These are phyloP conservation scores for Boletus patriciae DNA, from an alignment of 768 basidiomycete genomes.

Conservation along the genomic window DNA sequence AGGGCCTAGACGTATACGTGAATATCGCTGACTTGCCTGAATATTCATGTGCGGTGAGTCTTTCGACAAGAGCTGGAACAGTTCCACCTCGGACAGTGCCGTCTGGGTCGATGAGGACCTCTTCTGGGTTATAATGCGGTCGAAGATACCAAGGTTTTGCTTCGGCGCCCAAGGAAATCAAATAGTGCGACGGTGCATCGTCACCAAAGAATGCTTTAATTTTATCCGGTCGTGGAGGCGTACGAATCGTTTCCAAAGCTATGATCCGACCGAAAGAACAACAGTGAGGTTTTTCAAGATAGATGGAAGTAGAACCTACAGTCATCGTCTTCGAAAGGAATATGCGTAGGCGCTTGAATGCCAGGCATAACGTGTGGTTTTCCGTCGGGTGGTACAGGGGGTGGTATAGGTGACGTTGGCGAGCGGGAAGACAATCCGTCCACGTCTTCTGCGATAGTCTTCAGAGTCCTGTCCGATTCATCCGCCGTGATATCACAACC, in stretches of 20 bases:
- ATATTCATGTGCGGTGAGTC: constrained; percentile 64
- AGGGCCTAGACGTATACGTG: neutral
- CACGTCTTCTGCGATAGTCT: constrained; percentile 11
- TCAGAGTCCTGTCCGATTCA: constrained; percentile 11
- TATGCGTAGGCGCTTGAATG: neutral
- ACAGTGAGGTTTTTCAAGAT: neutral
- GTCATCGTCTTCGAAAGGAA: constrained; percentile 20
- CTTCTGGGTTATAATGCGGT: constrained; percentile 52
- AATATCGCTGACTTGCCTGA: constrained; percentile 42
- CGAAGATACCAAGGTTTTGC: constrained; percentile 60
- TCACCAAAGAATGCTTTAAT: constrained; percentile 52
- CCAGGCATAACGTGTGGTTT: neutral
- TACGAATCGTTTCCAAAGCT: constrained; percentile 19
- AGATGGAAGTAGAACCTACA: neutral
- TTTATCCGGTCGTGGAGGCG: constrained; percentile 36
- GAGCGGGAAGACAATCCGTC: neutral
- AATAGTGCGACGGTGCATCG: constrained; percentile 46
- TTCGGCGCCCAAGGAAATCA: constrained; percentile 41
- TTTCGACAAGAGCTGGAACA: constrained; percentile 57
- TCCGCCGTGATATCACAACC: constrained; percentile 7
- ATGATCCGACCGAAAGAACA: neutral
- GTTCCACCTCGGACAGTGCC: constrained; percentile 64
- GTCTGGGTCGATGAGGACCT: constrained; percentile 64
- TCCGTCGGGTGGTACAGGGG: constrained; percentile 15
- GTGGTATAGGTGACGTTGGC: constrained; percentile 1